Conservation (phyloP, 1,139 yeast species). For the Taphrina wiesneri region DNA sequence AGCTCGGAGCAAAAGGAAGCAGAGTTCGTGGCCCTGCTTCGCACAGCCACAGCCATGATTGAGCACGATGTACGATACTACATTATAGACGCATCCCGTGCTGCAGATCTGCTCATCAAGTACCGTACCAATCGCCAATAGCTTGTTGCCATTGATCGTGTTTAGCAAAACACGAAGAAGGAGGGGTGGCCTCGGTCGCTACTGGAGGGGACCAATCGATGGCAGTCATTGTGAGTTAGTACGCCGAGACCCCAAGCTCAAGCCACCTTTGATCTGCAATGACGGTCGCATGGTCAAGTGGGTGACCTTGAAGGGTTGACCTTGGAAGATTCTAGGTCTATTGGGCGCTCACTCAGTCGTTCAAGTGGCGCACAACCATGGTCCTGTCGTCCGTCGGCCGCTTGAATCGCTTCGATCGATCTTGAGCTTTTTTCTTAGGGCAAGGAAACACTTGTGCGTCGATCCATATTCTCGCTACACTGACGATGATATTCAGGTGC, state of each 20-base stretch:
- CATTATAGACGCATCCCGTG: background rate
- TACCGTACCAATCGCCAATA: background rate
- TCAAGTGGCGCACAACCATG: no score
- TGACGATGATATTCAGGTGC: no score
- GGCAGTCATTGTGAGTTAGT: background rate
- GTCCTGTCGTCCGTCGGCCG: no score
- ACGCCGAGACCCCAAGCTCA: background rate
- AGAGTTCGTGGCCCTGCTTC: constrained; percentile 14
- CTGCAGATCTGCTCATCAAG: background rate
- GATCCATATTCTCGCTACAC: no score
- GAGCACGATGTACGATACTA: constrained; percentile 3
- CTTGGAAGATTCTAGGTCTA: no score
- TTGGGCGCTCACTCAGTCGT: no score
- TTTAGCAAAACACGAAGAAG: background rate
- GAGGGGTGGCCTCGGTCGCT: background rate
- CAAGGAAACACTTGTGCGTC: no score
- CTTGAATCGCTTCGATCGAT: no score
- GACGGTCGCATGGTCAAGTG: no score
- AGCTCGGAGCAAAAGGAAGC: background rate
- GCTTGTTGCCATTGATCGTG: background rate
- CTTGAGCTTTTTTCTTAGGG: no score
- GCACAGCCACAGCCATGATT: background rate
- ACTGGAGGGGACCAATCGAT: background rate
- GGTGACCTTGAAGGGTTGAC: no score
- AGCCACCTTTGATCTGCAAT: background rate